Evolutionary conservation across 768 basidiomycete genomes (phyloP), one percentile per base, ranked within the genome.

Genomic region (Trametes elegans): DNA sequence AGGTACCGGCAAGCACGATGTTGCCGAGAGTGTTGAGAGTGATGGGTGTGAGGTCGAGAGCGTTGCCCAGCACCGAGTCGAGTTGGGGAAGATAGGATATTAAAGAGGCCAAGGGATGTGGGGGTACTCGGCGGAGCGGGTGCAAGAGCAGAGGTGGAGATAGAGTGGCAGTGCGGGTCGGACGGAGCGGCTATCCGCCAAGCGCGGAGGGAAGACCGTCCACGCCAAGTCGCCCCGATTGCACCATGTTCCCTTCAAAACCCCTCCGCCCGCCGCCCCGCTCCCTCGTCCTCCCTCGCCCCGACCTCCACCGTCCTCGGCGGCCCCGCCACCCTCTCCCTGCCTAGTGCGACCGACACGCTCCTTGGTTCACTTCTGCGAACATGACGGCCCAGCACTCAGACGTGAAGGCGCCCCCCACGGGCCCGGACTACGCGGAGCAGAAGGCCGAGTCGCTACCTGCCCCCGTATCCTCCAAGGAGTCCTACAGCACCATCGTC

Each of bases 371-470:
- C 46, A 29, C 24, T 7, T 9, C 21, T 13, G 13, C 21, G n/a
- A 28, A 23, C 39, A 55, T 53, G 52, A 27, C 53, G 21, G 29
- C 46, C n/a, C 53, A 42, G 40, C 46, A 42, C 13, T 31, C 35
- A 34, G 32, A n/a, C n/a, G n/a, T n/a, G n/a, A n/a, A 28, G n/a
- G 47, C 51, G 18, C 47, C 55, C 38, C 35, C 52, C 24, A 49
- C 54, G 26, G 58, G 54, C 53, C 54, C 53, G 32, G 40, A 52
- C 14, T 55, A 62, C 48, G 53, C 61, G 26, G 55, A 62, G 51
- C 50, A 59, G 21, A 57, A 52, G 55, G 53, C 36, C 19, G 62
- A 62, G 45, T 34, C 36, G 7, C 55, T 59, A 50, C 62, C 58
- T 2, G 55, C 40, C 18, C 58, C 58, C 27, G 54, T 49, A 19